Evolutionary conservation across 306 rosid species (phyloP), one percentile per base, ranked within the genome.

Genomic region (Quercus cerris): DNA sequence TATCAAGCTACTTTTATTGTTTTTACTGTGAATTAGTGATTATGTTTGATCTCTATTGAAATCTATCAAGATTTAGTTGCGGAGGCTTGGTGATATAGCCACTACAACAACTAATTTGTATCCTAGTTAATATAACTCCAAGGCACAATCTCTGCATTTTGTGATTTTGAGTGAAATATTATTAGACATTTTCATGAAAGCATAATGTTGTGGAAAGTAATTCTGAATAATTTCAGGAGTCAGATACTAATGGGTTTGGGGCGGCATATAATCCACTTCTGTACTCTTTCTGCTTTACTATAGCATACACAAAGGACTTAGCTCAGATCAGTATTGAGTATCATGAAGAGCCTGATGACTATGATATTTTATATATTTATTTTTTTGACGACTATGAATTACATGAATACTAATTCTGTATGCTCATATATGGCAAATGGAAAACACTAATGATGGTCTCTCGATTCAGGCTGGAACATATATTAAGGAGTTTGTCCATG

Each of bases 401-500:
- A 18, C 46, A 30, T 30, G 23, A 66, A 20, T n/a, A 44, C 31
- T 27, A n/a, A 18, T 6, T 25, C 68, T 5, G 30, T 5, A 30
- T 67, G 61, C 59, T 30, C 6, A 18, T 52, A 4, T 62, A 19
- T 20, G 20, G 19, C 19, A 55, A 23, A 27, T 9, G 6, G 57
- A 41, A 13, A 61, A 25, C 18, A 31, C 55, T 81, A 44, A 46
- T 69, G 9, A 7, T 61, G 70, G 3, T 49, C 17, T 84, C 49
- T 86, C n/a, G 49, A 20, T 58, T 63, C 90, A 95, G 97, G 99
- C 98, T 63, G 98, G 99, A 83, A 95, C 99, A 54, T 95, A 95
- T 78, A 93, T 95, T 76, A 95, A 95, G 87, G 99, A 93, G 87
- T 93, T 93, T 77, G 96, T 93, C 58, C 98, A 93, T 72, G 99